Percentiles rank a stretch among this genome's conserved stretches.
These are phyloP conservation scores for Austroboletus eburneus DNA, from an alignment of 768 basidiomycete genomes.

Conservation along the genomic window DNA sequence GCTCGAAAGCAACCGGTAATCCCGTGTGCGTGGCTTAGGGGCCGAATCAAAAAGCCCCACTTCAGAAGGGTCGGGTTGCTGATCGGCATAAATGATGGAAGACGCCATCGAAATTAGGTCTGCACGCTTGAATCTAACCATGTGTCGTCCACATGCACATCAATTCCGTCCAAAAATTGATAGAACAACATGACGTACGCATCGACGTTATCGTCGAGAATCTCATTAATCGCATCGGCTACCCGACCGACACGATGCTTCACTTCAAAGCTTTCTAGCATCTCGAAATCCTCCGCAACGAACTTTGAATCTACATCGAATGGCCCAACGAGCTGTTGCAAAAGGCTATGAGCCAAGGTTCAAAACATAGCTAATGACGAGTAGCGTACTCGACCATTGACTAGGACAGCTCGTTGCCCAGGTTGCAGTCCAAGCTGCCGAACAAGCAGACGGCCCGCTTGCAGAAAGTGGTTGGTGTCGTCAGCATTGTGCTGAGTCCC, in stretches of 20 bases:
- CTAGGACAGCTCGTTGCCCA: slow-evolving; percentile 59
- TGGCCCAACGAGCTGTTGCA: slow-evolving; percentile 70
- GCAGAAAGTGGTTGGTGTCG: slow-evolving; percentile 35
- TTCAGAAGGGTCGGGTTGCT: slow-evolving; percentile 69
- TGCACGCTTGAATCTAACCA: slow-evolving; percentile 47
- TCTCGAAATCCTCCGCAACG: slow-evolving; percentile 62
- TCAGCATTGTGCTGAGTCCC: slow-evolving; percentile 37
- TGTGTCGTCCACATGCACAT: not conserved
- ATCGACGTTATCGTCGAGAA: slow-evolving; percentile 42
- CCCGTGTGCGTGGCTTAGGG: slow-evolving; percentile 52
- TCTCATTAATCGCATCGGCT: slow-evolving; percentile 54
- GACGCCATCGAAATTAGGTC: slow-evolving; percentile 61
- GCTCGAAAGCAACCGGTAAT: slow-evolving; percentile 57
- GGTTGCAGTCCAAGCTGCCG: slow-evolving; percentile 55
- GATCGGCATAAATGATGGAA: slow-evolving; percentile 68
- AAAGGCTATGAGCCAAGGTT: slow-evolving; percentile 3
- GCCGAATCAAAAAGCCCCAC: slow-evolving; percentile 67
- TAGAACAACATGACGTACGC: slow-evolving; percentile 33
- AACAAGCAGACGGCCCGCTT: slow-evolving; percentile 43
- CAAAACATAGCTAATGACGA: not conserved
- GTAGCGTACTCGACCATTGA: slow-evolving; percentile 78
- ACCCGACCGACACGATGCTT: slow-evolving; percentile 67
- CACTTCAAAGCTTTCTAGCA: slow-evolving; percentile 71
- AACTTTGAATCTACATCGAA: slow-evolving; percentile 54
- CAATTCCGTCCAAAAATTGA: not conserved